Base-by-base conservation (phyloP, 2,329 filamentous ascomycete species). In the Fusarium miscanthi region DNA sequence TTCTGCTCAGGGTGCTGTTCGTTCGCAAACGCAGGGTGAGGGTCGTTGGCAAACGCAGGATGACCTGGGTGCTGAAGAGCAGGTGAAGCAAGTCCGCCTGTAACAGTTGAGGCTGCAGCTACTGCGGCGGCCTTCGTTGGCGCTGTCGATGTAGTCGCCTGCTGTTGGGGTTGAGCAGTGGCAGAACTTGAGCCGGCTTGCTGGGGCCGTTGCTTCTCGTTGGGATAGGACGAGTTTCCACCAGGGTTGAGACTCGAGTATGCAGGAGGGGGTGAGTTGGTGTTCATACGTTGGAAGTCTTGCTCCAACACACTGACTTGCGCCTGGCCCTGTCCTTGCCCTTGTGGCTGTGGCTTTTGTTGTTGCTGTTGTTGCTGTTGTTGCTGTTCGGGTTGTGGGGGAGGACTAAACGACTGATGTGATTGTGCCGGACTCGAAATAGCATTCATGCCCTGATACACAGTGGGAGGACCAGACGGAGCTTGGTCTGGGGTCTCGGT, bases 1-100 rank as follows among this genome's bases (percentile, higher is more conserved):
- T 86, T 87, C 56, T 84, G 83, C 70, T 85, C 82, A 25, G 84
- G 88, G 66, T 89, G 88, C 42, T 88, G 87, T 75, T 97, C 94
- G 76, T 97, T 97, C 53, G 94, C 94, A 83, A 97, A 97, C 2
- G 95, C 95, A 41, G 95, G 95, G 82, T 89, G 89, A 41, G 88
- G 87, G 75, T 97, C 94, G 77, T 97, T 97, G 54, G 95, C 94
- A 84, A 97, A 97, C 2, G 95, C 95, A 41, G 95, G 95, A 82
- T 98, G 95, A 25, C 90, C 90, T 43, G 90, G 86, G 72, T 90
- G 87, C 71, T 90, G 87, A 40, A 86, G 79, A 41, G 85, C 84
- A 6, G 85, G 85, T 33, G 85, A 87, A 12, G 84, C 82, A 60
- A 86, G 78, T 23, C 79, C 79, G 14, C 75, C 72, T 42, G 76